Evolutionary conservation across 305 asterid genomes (phyloP).

Genomic region (Fraxinus nigra): DNA sequence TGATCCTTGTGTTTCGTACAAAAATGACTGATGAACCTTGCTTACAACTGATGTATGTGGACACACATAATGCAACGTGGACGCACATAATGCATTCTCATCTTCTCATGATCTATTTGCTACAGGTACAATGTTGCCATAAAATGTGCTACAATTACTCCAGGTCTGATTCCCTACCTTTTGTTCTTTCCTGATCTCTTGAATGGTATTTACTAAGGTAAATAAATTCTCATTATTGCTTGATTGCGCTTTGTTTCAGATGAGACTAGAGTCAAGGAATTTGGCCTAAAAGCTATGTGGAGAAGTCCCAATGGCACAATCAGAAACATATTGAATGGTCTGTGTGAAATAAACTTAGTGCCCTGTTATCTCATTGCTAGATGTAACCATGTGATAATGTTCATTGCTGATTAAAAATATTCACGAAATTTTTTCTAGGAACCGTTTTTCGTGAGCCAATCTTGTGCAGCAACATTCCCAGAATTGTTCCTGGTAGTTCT

Average conservation of each 20-base stretch:
- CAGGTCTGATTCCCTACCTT: constrained; percentile 37
- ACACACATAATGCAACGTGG: not conserved
- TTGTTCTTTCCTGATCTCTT: constrained; percentile 1
- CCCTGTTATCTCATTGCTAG: not conserved
- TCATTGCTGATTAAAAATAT: not conserved
- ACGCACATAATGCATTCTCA: not conserved
- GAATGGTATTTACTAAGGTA: not conserved
- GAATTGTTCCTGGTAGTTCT: constrained; percentile 70
- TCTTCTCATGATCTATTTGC: constrained; percentile 8
- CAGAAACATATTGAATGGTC: constrained; percentile 82
- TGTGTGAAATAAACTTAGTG: constrained; percentile 20
- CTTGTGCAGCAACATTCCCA: constrained; percentile 72
- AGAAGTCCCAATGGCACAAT: constrained; percentile 94
- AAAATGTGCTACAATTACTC: constrained; percentile 91
- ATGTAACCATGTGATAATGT: constrained; percentile 1
- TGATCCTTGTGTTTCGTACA: not conserved
- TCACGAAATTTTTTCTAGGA: constrained; percentile 37
- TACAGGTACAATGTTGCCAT: constrained; percentile 83
- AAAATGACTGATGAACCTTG: not conserved
- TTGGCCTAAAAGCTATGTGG: constrained; percentile 82
- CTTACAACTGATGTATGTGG: not conserved
- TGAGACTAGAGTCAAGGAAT: constrained; percentile 82
- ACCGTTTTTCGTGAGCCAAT: constrained; percentile 93
- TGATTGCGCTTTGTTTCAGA: constrained; percentile 42
- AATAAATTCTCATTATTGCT: constrained; percentile 5